phyloP scores from a whole-genome alignment of 2,329 filamentous ascomycete genomes.

The Cordyceps javanica region DNA sequence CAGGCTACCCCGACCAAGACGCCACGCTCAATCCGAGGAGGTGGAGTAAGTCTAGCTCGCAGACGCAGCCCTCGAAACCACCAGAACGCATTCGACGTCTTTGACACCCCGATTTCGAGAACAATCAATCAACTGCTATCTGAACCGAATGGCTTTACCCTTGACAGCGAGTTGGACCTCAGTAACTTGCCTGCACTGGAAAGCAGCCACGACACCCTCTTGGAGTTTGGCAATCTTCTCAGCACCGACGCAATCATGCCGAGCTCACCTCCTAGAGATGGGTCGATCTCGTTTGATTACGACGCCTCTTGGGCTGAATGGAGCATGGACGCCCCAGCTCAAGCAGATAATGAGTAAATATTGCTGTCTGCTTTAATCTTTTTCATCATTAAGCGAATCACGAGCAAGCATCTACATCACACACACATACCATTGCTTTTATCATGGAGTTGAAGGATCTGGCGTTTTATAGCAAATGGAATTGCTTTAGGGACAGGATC shows the following conservation, averaged over 20 bases:
- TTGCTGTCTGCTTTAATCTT: neutral
- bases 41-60: constrained; percentile 27
- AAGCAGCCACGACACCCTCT: constrained; percentile 26
- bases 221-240: constrained; percentile 45
- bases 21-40: constrained; percentile 24
- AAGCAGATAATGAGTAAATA: constrained; percentile 1
- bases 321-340: constrained; percentile 5
- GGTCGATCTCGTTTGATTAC: constrained; percentile 25
- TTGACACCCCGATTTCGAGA: constrained; percentile 54
- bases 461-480: neutral
- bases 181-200: constrained; percentile 33
- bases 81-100: constrained; percentile 32
- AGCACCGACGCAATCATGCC: constrained; percentile 41
- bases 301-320: constrained; percentile 12
- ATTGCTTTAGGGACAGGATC: neutral
- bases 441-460: neutral
- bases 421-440: neutral
- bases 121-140: constrained; percentile 60
- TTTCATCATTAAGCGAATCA: neutral
- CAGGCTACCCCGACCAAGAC: constrained; percentile 46
- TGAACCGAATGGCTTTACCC: constrained; percentile 42
- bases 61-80: constrained; percentile 39
- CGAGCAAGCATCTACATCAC: neutral
- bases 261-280: constrained; percentile 39
- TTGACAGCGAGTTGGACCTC: constrained; percentile 39